phyloP scores from a whole-genome alignment of 495 filamentous ascomycete genomes.

The Trichoderma orchidacearum region DNA sequence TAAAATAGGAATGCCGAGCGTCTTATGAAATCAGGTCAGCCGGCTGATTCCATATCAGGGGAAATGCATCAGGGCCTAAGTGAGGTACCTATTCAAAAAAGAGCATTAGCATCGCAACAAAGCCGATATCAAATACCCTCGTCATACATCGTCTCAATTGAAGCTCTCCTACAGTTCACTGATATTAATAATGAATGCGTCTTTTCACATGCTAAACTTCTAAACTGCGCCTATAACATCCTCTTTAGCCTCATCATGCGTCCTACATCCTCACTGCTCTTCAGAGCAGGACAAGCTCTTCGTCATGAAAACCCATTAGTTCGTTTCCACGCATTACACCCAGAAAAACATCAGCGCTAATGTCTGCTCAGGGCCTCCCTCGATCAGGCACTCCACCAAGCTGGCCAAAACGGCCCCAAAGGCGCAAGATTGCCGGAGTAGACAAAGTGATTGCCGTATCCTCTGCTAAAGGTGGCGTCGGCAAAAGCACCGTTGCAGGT shows the following conservation, averaged over 20 bases:
- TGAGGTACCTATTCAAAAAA: too few relatives aligned
- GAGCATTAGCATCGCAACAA: too few relatives aligned
- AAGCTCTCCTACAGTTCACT: neutral
- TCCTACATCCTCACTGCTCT: slow-evolving; percentile 29
- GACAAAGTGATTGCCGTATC: slow-evolving; percentile 82
- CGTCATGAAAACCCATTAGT: slow-evolving; percentile 92
- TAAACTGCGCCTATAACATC: neutral
- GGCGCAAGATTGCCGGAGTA: slow-evolving; percentile 66
- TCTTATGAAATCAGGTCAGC: too few relatives aligned
- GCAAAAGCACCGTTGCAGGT: slow-evolving; percentile 90
- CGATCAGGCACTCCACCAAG: slow-evolving; percentile 64
- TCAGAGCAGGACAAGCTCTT: slow-evolving; percentile 49
- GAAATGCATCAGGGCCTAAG: too few relatives aligned
- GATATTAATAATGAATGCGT: too few relatives aligned
- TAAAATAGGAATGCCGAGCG: too few relatives aligned
- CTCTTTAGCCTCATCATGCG: slow-evolving; percentile 24
- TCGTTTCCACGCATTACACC: slow-evolving; percentile 9
- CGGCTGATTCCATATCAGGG: too few relatives aligned
- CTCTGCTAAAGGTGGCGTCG: slow-evolving; percentile 92
- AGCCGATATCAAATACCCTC: too few relatives aligned
- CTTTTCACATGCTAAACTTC: too few relatives aligned
- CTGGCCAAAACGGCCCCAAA: slow-evolving; percentile 70
- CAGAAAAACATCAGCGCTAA: slow-evolving; percentile 4
- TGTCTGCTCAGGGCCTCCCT: slow-evolving; percentile 60
- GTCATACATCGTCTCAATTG: neutral